phyloP scores from a whole-genome alignment of 306 rosid species.

The Begonia loranthoides region DNA sequence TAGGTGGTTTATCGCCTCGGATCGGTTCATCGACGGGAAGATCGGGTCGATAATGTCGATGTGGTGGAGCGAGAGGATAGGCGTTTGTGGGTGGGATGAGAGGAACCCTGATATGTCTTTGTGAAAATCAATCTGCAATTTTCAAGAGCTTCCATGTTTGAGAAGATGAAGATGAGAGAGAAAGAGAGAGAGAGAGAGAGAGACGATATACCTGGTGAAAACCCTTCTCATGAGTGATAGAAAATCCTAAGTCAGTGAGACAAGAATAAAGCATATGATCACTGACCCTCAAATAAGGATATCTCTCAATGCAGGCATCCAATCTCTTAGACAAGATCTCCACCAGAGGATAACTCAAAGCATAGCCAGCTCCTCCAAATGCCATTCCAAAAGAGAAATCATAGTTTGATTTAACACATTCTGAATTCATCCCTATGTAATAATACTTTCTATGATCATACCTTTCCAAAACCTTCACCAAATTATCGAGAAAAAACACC shows the following conservation, averaged over 20 bases:
- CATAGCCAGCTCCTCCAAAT: constrained; percentile 38
- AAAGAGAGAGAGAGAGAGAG: not conserved
- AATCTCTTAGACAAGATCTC: constrained; percentile 9
- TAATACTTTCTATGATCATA: constrained; percentile 23
- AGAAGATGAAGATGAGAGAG: too few relatives aligned
- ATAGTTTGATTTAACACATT: constrained; percentile 20
- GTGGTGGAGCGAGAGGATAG: constrained; percentile 35
- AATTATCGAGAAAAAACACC: constrained; percentile 22
- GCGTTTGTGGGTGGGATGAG: constrained; percentile 28
- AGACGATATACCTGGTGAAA: constrained; percentile 35
- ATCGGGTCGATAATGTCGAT: constrained; percentile 31
- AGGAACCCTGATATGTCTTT: constrained; percentile 29
- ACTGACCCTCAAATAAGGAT: constrained; percentile 16
- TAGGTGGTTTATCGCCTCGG: constrained; percentile 23
- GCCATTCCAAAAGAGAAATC: constrained; percentile 36
- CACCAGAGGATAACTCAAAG: constrained; percentile 33
- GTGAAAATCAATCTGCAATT: constrained; percentile 21
- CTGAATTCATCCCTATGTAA: constrained; percentile 30
- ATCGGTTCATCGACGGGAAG: constrained; percentile 30
- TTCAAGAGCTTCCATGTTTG: not conserved
- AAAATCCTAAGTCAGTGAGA: constrained; percentile 29
- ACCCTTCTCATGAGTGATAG: constrained; percentile 21
- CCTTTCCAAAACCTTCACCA: constrained; percentile 23
- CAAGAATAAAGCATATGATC: constrained; percentile 29
- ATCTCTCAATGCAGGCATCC: constrained; percentile 28